These are phyloP conservation scores for Schizochytrium sp. DNA, from an alignment of 108 stramenopile genomes.

Conservation along the genomic window DNA sequence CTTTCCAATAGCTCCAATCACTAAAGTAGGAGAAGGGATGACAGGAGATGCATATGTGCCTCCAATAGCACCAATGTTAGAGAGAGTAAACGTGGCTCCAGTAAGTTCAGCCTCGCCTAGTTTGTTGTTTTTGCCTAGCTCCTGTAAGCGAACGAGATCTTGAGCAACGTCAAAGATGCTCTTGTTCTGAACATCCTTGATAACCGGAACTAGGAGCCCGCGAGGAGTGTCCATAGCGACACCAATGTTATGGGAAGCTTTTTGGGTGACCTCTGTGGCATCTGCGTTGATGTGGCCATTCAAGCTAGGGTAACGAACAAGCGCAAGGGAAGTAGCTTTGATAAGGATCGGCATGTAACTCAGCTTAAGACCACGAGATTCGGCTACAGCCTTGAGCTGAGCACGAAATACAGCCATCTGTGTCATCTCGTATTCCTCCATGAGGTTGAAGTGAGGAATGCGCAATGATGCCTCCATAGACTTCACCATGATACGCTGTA, in stretches of 20 bases:
- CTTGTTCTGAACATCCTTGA: slow-evolving; percentile 81
- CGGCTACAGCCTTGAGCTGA: slow-evolving; percentile 77
- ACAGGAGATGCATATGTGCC: slow-evolving; percentile 94
- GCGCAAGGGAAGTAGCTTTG: slow-evolving; percentile 90
- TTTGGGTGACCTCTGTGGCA: slow-evolving; percentile 78
- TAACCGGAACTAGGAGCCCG: slow-evolving; percentile 92
- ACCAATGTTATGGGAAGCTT: slow-evolving; percentile 89
- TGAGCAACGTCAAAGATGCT: slow-evolving; percentile 86
- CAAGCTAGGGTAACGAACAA: slow-evolving; percentile 84
- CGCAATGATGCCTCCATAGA: slow-evolving; percentile 88
- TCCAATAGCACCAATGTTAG: slow-evolving; percentile 97
- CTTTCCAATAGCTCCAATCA: slow-evolving; percentile 95
- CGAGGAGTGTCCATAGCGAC: slow-evolving; percentile 95
- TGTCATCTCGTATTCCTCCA: slow-evolving; percentile 90
- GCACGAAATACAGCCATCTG: slow-evolving; percentile 76
- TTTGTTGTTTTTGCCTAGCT: slow-evolving; percentile 65
- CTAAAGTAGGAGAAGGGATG: slow-evolving; percentile 89
- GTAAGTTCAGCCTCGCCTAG: slow-evolving; percentile 83
- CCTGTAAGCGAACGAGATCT: slow-evolving; percentile 85
- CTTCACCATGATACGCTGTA: slow-evolving; percentile 94
- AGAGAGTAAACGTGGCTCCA: slow-evolving; percentile 89
- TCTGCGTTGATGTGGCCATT: slow-evolving; percentile 87
- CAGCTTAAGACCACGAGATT: slow-evolving; percentile 73
- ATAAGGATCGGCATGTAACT: slow-evolving; percentile 88
- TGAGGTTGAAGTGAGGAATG: slow-evolving; percentile 95